Conservation (phyloP, 345 rosid genomes). For the Aegle marmelos region DNA sequence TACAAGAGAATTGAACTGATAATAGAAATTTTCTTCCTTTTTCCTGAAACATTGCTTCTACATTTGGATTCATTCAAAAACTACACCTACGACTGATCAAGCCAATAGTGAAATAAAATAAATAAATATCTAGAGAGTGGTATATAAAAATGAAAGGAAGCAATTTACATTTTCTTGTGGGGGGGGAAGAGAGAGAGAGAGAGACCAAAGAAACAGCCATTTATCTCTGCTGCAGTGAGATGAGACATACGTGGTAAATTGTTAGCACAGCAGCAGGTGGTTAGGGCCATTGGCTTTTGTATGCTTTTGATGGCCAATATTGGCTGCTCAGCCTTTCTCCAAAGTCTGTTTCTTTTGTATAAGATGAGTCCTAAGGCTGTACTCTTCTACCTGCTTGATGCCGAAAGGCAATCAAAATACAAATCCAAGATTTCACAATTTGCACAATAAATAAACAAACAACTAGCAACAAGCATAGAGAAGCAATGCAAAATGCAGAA, state of each 20-base stretch:
- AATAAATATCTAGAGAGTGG: slow-evolving; percentile 15
- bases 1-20: not conserved
- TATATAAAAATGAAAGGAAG: slow-evolving; percentile 6
- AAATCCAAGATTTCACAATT: not conserved
- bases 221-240: slow-evolving; percentile 13
- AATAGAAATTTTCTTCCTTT: slow-evolving; percentile 2
- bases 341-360: slow-evolving; percentile 55
- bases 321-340: slow-evolving; percentile 33
- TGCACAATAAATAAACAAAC: not conserved
- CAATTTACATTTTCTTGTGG: slow-evolving; percentile 44
- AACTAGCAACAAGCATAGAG: not conserved
- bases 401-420: slow-evolving; percentile 11
- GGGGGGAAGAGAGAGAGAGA: not conserved
- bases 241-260: slow-evolving; percentile 8
- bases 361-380: slow-evolving; percentile 58
- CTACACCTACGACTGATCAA: slow-evolving; percentile 11
- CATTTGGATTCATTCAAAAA: slow-evolving; percentile 23
- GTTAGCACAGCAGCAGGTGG: slow-evolving; percentile 28
- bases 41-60: slow-evolving; percentile 9
- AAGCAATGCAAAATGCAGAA: not conserved
- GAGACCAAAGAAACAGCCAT: slow-evolving; percentile 14
- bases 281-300: slow-evolving; percentile 28
- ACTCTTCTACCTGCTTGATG: slow-evolving; percentile 45
- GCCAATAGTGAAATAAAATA: slow-evolving; percentile 10
- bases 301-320: slow-evolving; percentile 21